Evolutionary conservation across 2,329 filamentous ascomycete genomes (phyloP).

Genomic region (Epichloe festucae): DNA sequence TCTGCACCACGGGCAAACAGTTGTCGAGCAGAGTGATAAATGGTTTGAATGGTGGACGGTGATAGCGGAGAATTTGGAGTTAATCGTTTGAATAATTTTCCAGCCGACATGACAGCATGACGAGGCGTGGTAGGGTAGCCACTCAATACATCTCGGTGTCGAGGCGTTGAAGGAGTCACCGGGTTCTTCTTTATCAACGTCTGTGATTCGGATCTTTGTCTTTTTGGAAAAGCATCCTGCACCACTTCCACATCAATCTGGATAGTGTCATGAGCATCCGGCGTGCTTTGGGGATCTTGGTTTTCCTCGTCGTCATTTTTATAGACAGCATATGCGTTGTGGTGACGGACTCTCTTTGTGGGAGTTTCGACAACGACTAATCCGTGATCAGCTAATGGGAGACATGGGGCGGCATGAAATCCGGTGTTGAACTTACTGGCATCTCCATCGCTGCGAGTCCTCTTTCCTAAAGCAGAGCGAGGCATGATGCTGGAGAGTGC

Average conservation of each 20-base stretch:
- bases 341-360: conserved; percentile 33
- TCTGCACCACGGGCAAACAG: conserved; percentile 71
- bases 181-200: conserved; percentile 31
- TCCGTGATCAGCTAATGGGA: conserved; percentile 4
- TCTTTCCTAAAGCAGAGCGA: conserved; percentile 22
- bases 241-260: conserved; percentile 31
- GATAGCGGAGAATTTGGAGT: conserved; percentile 66
- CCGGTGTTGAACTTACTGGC: conserved; percentile 14
- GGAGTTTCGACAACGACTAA: conserved; percentile 20
- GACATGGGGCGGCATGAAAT: neutral
- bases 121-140: conserved; percentile 66
- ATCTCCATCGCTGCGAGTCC: conserved; percentile 17
- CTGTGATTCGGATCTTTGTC: conserved; percentile 17
- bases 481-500: conserved; percentile 13
- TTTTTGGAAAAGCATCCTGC: conserved; percentile 18
- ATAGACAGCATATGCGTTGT: conserved; percentile 28
- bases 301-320: conserved; percentile 52
- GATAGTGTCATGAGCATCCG: conserved; percentile 20
- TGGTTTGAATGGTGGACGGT: conserved; percentile 54
- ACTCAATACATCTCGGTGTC: conserved; percentile 66
- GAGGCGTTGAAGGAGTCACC: conserved; percentile 59
- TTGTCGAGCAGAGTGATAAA: conserved; percentile 81
- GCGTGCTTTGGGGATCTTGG: conserved; percentile 28
- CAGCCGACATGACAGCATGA: conserved; percentile 67
- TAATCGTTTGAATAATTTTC: conserved; percentile 61